Evolutionary conservation across 2,329 filamentous ascomycete genomes (phyloP).

Genomic region (Aspergillus ochraceoroseus): DNA sequence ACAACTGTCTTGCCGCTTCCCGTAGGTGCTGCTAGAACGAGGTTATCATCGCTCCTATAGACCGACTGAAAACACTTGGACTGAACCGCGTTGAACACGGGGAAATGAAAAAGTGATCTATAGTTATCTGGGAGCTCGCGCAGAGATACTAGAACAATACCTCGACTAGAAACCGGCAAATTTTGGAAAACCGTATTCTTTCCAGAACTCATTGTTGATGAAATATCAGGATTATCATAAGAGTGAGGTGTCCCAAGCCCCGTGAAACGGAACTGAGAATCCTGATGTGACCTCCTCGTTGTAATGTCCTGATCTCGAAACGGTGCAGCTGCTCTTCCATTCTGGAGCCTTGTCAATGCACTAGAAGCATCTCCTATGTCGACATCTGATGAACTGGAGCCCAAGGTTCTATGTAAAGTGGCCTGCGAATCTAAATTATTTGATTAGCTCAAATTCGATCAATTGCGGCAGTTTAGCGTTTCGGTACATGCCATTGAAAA

Average conservation of each 20-base stretch:
- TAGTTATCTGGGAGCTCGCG: slow-evolving; percentile 64
- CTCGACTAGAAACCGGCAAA: slow-evolving; percentile 46
- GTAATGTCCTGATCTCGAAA: background rate
- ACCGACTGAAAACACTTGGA: slow-evolving; percentile 68
- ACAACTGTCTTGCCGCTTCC: slow-evolving; percentile 81
- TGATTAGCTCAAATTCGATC: background rate
- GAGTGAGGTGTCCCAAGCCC: background rate
- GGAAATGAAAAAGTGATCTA: slow-evolving; percentile 65
- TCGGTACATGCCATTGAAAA: slow-evolving; percentile 29
- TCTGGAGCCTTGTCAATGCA: slow-evolving; percentile 28
- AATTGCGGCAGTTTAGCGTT: background rate
- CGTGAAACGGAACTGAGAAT: too few relatives aligned
- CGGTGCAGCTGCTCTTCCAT: slow-evolving; percentile 9
- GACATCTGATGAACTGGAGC: slow-evolving; percentile 30
- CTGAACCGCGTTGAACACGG: slow-evolving; percentile 75
- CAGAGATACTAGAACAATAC: slow-evolving; percentile 57
- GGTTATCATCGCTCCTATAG: slow-evolving; percentile 66
- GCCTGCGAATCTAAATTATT: slow-evolving; percentile 16
- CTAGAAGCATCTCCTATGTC: slow-evolving; percentile 27
- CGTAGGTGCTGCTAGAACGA: slow-evolving; percentile 75
- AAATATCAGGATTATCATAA: background rate
- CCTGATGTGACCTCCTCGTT: background rate
- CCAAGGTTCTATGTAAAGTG: slow-evolving; percentile 22
- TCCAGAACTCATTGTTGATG: background rate
- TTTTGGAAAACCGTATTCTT: slow-evolving; percentile 23